These are phyloP conservation scores for Pelargonium cotyledonis DNA, from an alignment of 441 rosid species.

Conservation along the genomic window DNA sequence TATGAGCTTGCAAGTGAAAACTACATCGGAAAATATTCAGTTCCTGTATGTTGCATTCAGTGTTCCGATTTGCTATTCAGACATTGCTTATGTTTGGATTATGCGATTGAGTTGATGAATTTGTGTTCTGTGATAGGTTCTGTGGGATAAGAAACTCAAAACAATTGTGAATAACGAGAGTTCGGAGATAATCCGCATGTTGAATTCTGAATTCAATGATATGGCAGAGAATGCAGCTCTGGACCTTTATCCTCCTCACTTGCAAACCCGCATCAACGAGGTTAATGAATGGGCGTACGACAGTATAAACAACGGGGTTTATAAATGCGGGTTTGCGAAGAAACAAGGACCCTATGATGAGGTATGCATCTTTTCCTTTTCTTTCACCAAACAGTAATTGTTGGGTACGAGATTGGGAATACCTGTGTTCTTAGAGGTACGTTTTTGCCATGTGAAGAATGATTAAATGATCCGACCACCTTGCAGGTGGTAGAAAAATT, in stretches of 20 bases:
- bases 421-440: background rate
- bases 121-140: conserved; percentile 15
- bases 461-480: background rate
- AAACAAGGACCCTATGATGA: conserved; percentile 30
- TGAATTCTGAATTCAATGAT: conserved; percentile 27
- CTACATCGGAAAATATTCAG: conserved; percentile 27
- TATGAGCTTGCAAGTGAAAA: conserved; percentile 26
- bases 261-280: conserved; percentile 23
- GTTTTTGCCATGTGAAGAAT: background rate
- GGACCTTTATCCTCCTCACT: conserved; percentile 26
- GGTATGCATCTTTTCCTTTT: conserved; percentile 2
- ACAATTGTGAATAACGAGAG: conserved; percentile 29
- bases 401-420: background rate
- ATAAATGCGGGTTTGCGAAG: conserved; percentile 29
- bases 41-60: conserved; percentile 20
- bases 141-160: conserved; percentile 32
- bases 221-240: conserved; percentile 27
- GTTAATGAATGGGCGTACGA: conserved; percentile 27
- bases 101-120: background rate
- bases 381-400: background rate
- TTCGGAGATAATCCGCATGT: conserved; percentile 26
- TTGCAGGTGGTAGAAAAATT: conserved; percentile 25
- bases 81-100: background rate
- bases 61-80: background rate
- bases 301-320: conserved; percentile 26